Evolutionary conservation across 176 grass and related monocot species (phyloP), one percentile per base, ranked within the genome.

Genomic region (Cenchrus americanus): DNA sequence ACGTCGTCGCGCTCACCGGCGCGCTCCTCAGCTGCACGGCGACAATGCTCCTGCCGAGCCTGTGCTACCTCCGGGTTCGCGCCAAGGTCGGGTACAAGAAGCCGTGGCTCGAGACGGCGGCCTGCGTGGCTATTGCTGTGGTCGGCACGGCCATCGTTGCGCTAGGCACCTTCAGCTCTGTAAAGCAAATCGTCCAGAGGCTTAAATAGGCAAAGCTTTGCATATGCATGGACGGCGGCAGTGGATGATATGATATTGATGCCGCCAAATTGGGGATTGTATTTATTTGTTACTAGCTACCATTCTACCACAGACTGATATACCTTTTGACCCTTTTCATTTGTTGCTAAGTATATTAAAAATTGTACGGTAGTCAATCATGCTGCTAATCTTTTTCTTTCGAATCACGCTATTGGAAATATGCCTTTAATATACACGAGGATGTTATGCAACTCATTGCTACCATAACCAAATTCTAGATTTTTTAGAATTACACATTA

Each of bases 41-140:
- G 0, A 84, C 85, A 37, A 84, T 91, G 76, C 26, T 91, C 6
- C 55, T 87, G 18, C 81, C 89, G 15, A 81, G 85, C 30, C 5
- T 84, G 2, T 91, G 89, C 81, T 91, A 91, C 77, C 85, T 91
- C 53, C 87, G 84, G 61, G 78, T 91, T 63, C 66, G 84, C 6
- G 47, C 50, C 24, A 91, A 81, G 43, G 30, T 55, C 48, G 8
- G 71, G 71, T 42, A 60, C 30, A 52, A 7, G 24, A 62, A 52
- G 37, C 41, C 18, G 48, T 32, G 80, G 14, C 0, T 84, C 46
- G 84, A 91, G 80, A 61, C 86, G 30, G 75, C 50, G 63, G 71
- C 13, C 17, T 80, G 85, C 49, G 3, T 61, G 12, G 52, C 32
- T 22, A 84, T 87, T 23, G 18, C 76, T 17, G 69, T 42, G 12